Conservation (phyloP, 164 flowering plant species). For the Dillenia turbinata region DNA sequence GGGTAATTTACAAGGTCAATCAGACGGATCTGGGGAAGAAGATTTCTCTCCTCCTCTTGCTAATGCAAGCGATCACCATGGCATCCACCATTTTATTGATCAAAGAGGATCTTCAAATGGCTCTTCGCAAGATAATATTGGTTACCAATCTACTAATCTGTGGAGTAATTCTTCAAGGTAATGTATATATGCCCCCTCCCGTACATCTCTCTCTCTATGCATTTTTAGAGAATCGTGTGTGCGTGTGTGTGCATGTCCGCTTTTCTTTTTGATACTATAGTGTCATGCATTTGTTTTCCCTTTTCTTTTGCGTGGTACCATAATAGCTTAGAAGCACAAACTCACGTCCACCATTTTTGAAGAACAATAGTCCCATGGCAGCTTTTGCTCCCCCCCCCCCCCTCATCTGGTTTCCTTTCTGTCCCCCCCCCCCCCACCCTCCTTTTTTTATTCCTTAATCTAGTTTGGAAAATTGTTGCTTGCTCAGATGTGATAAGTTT, state of each 20-base stretch:
- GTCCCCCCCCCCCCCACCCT: not conserved
- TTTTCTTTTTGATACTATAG: not conserved
- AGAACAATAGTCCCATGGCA: conserved; percentile 29
- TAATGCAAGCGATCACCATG: conserved; percentile 11
- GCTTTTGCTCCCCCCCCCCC: conserved; percentile 37
- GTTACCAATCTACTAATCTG: conserved; percentile 26
- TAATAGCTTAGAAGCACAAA: conserved; percentile 11
- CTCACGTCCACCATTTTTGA: conserved; percentile 32
- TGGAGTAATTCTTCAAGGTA: conserved; percentile 64
- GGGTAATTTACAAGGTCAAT: conserved; percentile 36
- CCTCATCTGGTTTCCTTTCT: conserved; percentile 8
- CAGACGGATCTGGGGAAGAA: conserved; percentile 59
- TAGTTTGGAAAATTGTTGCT: conserved; percentile 3
- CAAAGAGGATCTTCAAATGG: conserved; percentile 33
- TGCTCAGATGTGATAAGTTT: not conserved
- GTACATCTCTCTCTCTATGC: conserved; percentile 8
- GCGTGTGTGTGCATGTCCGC: conserved; percentile 2
- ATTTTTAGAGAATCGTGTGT: conserved; percentile 7
- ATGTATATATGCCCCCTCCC: not conserved
- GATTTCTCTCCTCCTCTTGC: conserved; percentile 24
- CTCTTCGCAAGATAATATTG: conserved; percentile 31
- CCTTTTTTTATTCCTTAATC: conserved; percentile 6
- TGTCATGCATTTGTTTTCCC: conserved; percentile 6
- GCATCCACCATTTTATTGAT: conserved; percentile 15
- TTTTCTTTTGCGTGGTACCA: conserved; percentile 29